Base-by-base conservation (phyloP, 164 flowering plant species). In the Annona squamosa region DNA sequence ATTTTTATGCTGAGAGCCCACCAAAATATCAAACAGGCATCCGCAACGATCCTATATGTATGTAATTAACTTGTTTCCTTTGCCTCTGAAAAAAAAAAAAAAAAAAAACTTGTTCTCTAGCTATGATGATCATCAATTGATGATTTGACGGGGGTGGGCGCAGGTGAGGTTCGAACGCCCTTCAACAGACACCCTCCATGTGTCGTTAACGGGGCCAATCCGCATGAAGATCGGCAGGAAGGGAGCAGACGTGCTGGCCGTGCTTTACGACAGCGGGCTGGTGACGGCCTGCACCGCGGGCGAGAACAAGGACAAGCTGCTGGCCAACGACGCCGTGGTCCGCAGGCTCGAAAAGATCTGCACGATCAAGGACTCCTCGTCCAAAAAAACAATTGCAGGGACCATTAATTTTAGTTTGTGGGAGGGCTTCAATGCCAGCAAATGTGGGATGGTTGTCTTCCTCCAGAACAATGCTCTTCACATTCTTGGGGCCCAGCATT, bases 241-340 rank as follows among this genome's bases (percentile, higher is more conserved):
- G 3, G 90, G 90, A 0, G 91, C 77, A 26, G 84, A 87, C 16
- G 72, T 94, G 3, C 87, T 94, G 91, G 94, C 88, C 75, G 97
- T 92, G 0, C 73, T 94, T 5, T 89, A 90, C 75, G 95, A 94
- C 77, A 85, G 67, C 46, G 87, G 90, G 5, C 59, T 87, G 77
- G 86, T 91, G 76, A 92, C 89, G 0, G 87, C 91, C 74, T 87
- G 92, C 73, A 79, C 79, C 0, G 75, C 66, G 47, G 98, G 97
- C 18, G 97, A 82, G 79, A 94, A 94, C 90, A 83, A 84, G 81
- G 98, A 90, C n/a, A 83, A 85, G 0, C 86, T 92, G 43, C 79
- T 94, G 6, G 78, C 90, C 59, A 91, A 88, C 68, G 97, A 94
- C 76, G 91, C 65, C 26, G 90, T 91, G 1, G 97, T 94, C 2